Evolutionary conservation across 2,329 filamentous ascomycete genomes (phyloP), one percentile per base, ranked within the genome.

Genomic region (Tympanopsis confertula): DNA sequence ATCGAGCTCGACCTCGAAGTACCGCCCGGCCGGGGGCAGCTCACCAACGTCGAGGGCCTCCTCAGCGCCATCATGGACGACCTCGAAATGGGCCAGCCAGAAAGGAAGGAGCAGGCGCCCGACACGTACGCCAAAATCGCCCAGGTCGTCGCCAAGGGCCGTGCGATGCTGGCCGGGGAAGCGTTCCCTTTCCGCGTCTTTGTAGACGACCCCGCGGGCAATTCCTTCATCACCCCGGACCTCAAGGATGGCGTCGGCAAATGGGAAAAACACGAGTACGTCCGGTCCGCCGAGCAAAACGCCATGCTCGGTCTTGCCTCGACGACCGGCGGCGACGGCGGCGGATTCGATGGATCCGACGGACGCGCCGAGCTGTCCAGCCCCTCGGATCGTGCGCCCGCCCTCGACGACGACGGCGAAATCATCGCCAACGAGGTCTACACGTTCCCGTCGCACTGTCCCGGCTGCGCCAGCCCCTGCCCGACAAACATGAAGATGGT

Each of bases 401-500:
- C 62, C 50, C 66, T 66, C 42, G 59, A 63, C 22, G 20, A 13
- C 22, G 15, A n/a, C 20, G 13, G 42, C 22, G 82, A 94, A n/a
- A 91, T 96, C 49, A 71, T 91, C 35, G 86, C 93, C 45, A 83
- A 94, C 56, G 82, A 94, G 57, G 83, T 95, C 19, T 96, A 96
- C 66, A 80, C 78, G 41, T 91, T 98, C 63, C 89, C 89, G 3
- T 82, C 88, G 5, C 84, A 78, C 41, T 98, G 91, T 58, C 91
- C 91, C 1, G 89, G 86, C 43, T 98, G 91, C 67, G 79, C 80
- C 52, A 84, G 84, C 59, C 65, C 77, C 4, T 95, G 88, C 62
- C 78, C 78, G 3, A 94, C 93, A 7, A 88, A 94, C 60, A 95
- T 95, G 86, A 94, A 95, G 68, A 94, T 94, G 81, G 86, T 96